Conservation (phyloP, 139 green algal species). For the Parachlorella kessleri region DNA sequence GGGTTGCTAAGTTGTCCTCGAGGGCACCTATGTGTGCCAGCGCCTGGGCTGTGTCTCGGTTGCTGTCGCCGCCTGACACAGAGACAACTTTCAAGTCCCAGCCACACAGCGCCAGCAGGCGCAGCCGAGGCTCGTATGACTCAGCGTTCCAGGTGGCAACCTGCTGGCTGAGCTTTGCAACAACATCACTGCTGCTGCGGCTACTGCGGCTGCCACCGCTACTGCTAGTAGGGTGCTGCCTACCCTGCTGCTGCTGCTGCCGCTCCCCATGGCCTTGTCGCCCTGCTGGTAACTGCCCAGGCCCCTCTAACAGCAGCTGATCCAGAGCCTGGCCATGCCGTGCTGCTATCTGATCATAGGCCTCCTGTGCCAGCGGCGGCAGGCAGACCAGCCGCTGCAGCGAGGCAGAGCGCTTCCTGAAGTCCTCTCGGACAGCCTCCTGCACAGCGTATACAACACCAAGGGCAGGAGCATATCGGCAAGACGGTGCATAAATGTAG, state of each 20-base stretch:
- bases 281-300: neutral
- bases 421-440: conserved; percentile 22
- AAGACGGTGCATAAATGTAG: too few relatives aligned
- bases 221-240: too few relatives aligned
- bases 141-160: neutral
- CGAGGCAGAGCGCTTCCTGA: conserved; percentile 9
- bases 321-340: conserved; percentile 1
- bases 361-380: conserved; percentile 20
- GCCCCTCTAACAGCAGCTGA: conserved; percentile 16
- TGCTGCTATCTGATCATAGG: neutral
- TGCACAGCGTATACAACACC: too few relatives aligned
- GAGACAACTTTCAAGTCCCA: conserved; percentile 41
- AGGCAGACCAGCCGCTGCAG: conserved; percentile 38
- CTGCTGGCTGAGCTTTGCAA: neutral
- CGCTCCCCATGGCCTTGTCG: neutral
- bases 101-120: conserved; percentile 47
- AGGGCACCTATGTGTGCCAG: too few relatives aligned
- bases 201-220: neutral
- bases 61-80: neutral
- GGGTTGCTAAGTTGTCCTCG: too few relatives aligned
- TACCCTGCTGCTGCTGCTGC: neutral
- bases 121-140: conserved; percentile 14
- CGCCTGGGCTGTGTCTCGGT: neutral
- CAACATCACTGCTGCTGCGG: too few relatives aligned
- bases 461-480: too few relatives aligned